Conservation (phyloP, 1,284 basidiomycete genomes). For the Tetrapyrgos nigripes region DNA sequence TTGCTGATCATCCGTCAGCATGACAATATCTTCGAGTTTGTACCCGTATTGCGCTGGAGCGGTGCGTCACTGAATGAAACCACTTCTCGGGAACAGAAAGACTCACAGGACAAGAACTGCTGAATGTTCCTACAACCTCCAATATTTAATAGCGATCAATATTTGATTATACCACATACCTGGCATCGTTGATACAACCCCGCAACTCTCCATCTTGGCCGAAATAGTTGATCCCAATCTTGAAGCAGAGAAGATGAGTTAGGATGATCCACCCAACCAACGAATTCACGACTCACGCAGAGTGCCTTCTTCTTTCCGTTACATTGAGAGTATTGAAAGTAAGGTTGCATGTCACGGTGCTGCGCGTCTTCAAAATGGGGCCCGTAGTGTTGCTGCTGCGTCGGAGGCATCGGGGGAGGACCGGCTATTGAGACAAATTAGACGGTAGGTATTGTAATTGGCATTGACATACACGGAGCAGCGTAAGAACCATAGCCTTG, state of each 20-base stretch:
- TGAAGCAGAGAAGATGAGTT: conserved; percentile 6
- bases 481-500: too few relatives aligned
- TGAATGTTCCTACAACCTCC: too few relatives aligned
- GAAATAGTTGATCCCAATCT: conserved; percentile 88
- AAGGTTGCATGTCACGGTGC: conserved; percentile 58
- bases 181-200: conserved; percentile 91
- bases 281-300: conserved; percentile 68
- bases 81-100: not conserved
- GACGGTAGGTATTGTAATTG: not conserved
- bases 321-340: conserved; percentile 88
- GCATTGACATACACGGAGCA: too few relatives aligned
- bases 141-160: too few relatives aligned
- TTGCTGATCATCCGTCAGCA: conserved; percentile 78
- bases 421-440: conserved; percentile 38
- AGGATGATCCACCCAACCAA: too few relatives aligned
- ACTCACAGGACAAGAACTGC: conserved; percentile 72
- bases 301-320: conserved; percentile 83
- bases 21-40: conserved; percentile 83
- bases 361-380: conserved; percentile 61
- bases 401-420: conserved; percentile 63
- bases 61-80: not conserved
- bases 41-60: conserved; percentile 73
- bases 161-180: too few relatives aligned
- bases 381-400: conserved; percentile 71
- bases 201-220: conserved; percentile 66